These are phyloP conservation scores for Neurospora sp. DNA, from an alignment of 495 filamentous ascomycete species.

Conservation along the genomic window DNA sequence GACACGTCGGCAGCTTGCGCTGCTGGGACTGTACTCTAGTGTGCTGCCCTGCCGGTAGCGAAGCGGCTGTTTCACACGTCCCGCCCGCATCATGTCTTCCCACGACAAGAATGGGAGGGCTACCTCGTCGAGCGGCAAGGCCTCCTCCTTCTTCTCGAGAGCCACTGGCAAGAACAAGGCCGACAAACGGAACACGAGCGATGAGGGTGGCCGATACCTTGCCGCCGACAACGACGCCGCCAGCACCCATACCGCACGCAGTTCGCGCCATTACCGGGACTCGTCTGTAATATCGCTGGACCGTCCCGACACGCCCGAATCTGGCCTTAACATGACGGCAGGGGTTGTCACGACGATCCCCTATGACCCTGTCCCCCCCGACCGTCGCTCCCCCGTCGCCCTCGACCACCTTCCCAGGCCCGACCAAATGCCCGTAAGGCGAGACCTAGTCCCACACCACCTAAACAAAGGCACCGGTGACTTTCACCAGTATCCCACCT, in stretches of 20 bases:
- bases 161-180: constrained; percentile 52
- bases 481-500: constrained; percentile 82
- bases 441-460: constrained; percentile 71
- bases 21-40: background rate
- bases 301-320: constrained; percentile 41
- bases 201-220: constrained; percentile 38
- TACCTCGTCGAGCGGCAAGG: constrained; percentile 71
- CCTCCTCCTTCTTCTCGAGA: constrained; percentile 62
- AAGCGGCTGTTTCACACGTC: constrained; percentile 22
- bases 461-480: constrained; percentile 68
- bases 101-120: constrained; percentile 60
- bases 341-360: constrained; percentile 85
- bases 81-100: constrained; percentile 42
- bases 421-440: constrained; percentile 52
- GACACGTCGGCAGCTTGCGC: constrained; percentile 9
- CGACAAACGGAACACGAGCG: constrained; percentile 51
- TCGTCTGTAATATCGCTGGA: constrained; percentile 71
- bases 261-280: constrained; percentile 71
- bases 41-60: constrained; percentile 5
- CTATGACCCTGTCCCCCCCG: constrained; percentile 64
- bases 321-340: constrained; percentile 57
- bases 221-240: constrained; percentile 41
- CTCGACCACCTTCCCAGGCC: constrained; percentile 66
- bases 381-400: constrained; percentile 59
- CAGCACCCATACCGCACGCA: constrained; percentile 55